Percentiles rank a stretch among this genome's conserved stretches.
These are phyloP conservation scores for Eimeria acervulina DNA, from an alignment of 169 alveolate species.

Conservation along the genomic window DNA sequence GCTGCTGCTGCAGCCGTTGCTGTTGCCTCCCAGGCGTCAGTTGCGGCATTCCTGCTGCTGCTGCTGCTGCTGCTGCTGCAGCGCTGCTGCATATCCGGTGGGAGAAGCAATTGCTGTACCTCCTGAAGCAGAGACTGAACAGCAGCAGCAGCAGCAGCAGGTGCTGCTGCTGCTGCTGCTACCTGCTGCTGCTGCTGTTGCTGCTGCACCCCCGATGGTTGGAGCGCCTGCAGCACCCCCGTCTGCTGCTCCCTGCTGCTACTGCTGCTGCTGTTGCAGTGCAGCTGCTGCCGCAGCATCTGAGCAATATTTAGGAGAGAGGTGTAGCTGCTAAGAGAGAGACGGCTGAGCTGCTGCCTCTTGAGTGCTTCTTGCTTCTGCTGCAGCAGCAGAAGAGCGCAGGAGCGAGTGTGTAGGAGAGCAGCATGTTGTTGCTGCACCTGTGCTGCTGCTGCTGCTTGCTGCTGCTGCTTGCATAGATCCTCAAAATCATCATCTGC, in stretches of 20 bases:
- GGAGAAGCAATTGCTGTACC: not conserved
- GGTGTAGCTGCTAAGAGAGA: not conserved
- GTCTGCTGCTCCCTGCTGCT: not conserved
- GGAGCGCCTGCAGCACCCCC: not conserved
- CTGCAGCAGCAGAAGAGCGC: slow-evolving; percentile 19
- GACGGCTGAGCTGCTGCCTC: slow-evolving; percentile 10
- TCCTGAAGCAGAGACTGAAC: no score
- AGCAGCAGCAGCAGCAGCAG: slow-evolving; percentile 48
- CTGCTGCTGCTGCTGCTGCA: slow-evolving; percentile 27
- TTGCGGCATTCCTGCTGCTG: not conserved
- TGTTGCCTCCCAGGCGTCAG: not conserved
- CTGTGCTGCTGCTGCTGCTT: no score
- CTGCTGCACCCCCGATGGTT: not conserved
- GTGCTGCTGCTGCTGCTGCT: slow-evolving; percentile 1
- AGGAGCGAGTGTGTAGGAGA: not conserved
- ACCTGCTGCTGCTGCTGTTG: not conserved
- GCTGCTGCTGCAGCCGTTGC: slow-evolving; percentile 38
- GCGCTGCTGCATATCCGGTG: not conserved
- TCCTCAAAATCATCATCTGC: not conserved
- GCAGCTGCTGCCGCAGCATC: not conserved
- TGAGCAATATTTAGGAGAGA: not conserved
- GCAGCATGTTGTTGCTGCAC: slow-evolving; percentile 29
- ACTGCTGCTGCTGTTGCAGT: no score
- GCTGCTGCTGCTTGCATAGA: slow-evolving; percentile 6
- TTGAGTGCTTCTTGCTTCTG: not conserved